A percentile compares a stretch with the other conserved stretches of the same genome.
These are phyloP conservation scores for Allantophomopsis lycopodina DNA, from an alignment of 2,329 filamentous ascomycete species.

Conservation along the genomic window DNA sequence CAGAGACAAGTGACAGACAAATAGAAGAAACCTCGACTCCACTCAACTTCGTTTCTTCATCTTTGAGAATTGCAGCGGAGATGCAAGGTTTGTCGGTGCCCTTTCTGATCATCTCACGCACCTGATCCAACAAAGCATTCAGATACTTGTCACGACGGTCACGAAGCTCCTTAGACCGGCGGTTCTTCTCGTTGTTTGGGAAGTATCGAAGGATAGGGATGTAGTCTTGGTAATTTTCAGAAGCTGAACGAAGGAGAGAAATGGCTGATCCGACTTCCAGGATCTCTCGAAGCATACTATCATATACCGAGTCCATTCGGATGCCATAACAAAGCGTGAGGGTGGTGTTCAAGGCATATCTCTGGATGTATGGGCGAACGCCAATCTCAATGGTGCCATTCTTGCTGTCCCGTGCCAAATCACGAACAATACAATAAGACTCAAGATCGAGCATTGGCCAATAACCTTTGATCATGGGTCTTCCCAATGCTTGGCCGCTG, in stretches of 20 bases:
- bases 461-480: conserved; percentile 31
- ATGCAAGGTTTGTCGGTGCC: conserved; percentile 40
- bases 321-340: conserved; percentile 39
- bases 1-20: conserved; percentile 35
- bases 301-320: conserved; percentile 37
- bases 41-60: conserved; percentile 35
- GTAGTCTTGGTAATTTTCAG: conserved; percentile 39
- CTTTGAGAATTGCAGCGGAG: conserved; percentile 36
- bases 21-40: conserved; percentile 38
- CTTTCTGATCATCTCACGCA: conserved; percentile 33
- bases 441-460: conserved; percentile 39
- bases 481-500: conserved; percentile 29
- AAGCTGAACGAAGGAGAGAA: conserved; percentile 31
- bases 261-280: conserved; percentile 37
- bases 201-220: conserved; percentile 32
- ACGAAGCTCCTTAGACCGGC: conserved; percentile 29
- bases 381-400: conserved; percentile 26
- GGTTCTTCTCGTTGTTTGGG: conserved; percentile 36
- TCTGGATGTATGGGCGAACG: conserved; percentile 34
- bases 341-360: conserved; percentile 38
- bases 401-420: conserved; percentile 28
- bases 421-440: conserved; percentile 32
- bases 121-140: conserved; percentile 31
- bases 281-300: conserved; percentile 34
- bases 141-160: conserved; percentile 33